Evolutionary conservation across 805 yeast genomes (phyloP).

Genomic region (Saturnispora saitoi): DNA sequence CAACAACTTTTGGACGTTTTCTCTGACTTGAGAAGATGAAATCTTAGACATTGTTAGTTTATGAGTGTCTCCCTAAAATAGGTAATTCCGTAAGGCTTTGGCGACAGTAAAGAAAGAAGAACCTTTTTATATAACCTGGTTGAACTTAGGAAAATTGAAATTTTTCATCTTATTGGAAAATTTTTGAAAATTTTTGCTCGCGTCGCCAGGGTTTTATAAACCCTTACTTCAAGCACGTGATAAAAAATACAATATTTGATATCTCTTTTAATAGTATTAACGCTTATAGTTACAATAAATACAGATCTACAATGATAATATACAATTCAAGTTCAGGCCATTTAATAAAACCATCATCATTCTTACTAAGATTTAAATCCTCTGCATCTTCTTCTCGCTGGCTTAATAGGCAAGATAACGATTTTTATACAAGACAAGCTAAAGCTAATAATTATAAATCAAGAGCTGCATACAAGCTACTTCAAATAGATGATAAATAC

Average conservation of each 20-base stretch:
- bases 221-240: slow-evolving; percentile 17
- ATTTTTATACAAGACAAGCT: slow-evolving; percentile 61
- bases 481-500: slow-evolving; percentile 63
- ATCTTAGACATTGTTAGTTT: slow-evolving; percentile 68
- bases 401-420: slow-evolving; percentile 63
- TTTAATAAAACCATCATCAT: background rate
- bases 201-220: background rate
- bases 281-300: background rate
- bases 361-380: slow-evolving; percentile 5
- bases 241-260: background rate
- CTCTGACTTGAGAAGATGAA: slow-evolving; percentile 90
- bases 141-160: background rate
- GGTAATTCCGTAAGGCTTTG: slow-evolving; percentile 34
- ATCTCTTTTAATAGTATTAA: background rate
- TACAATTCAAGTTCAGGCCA: background rate
- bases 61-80: slow-evolving; percentile 68
- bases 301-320: background rate
- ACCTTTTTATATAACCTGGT: background rate
- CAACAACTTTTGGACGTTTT: slow-evolving; percentile 86
- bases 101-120: slow-evolving; percentile 35
- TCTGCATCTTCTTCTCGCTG: slow-evolving; percentile 58
- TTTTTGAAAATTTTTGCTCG: background rate
- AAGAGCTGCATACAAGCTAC: slow-evolving; percentile 83
- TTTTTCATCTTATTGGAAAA: background rate
- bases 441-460: slow-evolving; percentile 55